Evolutionary conservation across 129 eudicot genomes (phyloP), one percentile per base, ranked within the genome.

Genomic region (Escallonia rubra): DNA sequence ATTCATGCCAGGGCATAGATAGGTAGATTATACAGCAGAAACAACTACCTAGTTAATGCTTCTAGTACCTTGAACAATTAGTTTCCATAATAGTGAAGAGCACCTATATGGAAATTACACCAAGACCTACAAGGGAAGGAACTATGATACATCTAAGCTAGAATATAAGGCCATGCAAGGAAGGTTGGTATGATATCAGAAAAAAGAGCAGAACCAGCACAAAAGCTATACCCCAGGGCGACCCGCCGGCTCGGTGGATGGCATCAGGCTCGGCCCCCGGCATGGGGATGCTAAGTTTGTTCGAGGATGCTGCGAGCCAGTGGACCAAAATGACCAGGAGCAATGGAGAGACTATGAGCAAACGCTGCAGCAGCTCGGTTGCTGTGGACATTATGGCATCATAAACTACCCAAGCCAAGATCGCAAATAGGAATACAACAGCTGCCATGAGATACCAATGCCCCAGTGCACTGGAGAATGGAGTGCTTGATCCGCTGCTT

Each of bases 251-350:
- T 45, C 75, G 77, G 14, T 77, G 76, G 13, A 77, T 81, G 57
- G 73, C 82, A 60, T 59, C 67, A 2, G 79, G 82, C 56, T 77
- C 79, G 11, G 82, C 73, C 16, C 82, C 77, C 6, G 86, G 82
- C 48, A 73, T 40, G 52, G 72, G 77, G 48, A 77, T 43, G 70
- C 15, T 76, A 4, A 75, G 64, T 2, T 60, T 45, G 56, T 71
- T 56, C 3, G 74, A 48, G n/a, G 80, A 46, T 43, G 74, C 49
- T 34, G 78, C 74, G 63, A 82, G 75, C 79, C 73, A 63, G 23
- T 82, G 83, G 67, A 77, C 77, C 61, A 72, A 71, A 73, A 77
- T 60, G 61, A 78, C 65, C 64, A 82, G 57, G 4, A 78, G 61
- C 48, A 82, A 8, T 47, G 83, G 86, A 34, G 86, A 76, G 23